Conservation (phyloP, 305 asterid species). For the Fraxinus xanthoxyloides region DNA sequence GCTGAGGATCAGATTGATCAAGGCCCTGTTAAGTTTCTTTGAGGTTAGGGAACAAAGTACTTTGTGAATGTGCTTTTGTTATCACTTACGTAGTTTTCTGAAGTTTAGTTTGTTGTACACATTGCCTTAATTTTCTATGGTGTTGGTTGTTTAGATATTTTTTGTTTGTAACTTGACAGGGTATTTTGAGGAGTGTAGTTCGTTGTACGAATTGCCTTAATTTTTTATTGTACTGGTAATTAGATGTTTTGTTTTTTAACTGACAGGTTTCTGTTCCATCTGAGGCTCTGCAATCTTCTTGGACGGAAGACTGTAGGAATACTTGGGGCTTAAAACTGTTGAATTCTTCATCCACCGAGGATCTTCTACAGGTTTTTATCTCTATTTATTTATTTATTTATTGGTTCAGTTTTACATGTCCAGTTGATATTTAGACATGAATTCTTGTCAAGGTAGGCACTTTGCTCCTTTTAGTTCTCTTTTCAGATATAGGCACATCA, state of each 20-base stretch:
- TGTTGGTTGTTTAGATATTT: not conserved
- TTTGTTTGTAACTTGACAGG: conserved; percentile 40
- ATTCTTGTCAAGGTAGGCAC: conserved; percentile 13
- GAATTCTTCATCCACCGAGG: conserved; percentile 54
- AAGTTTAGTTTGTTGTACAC: not conserved
- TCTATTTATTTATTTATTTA: not conserved
- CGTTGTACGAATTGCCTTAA: not conserved
- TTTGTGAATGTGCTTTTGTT: not conserved
- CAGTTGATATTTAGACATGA: conserved; percentile 2
- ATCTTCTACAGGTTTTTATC: conserved; percentile 68
- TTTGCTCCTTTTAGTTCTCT: not conserved
- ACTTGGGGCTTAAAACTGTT: conserved; percentile 76
- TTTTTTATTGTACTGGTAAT: not conserved
- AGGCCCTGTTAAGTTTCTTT: conserved; percentile 55
- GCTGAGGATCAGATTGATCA: conserved; percentile 66
- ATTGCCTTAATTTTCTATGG: not conserved
- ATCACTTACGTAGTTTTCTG: conserved; percentile 4
- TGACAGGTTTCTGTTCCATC: conserved; percentile 73
- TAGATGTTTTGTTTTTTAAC: not conserved
- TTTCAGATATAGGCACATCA: not conserved
- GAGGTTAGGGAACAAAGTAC: conserved; percentile 54
- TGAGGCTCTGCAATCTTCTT: conserved; percentile 75
- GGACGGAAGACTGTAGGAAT: conserved; percentile 74
- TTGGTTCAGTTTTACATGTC: not conserved
- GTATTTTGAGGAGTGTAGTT: conserved; percentile 23